phyloP scores from a whole-genome alignment of 306 rosid species.

The Lupinus albus region DNA sequence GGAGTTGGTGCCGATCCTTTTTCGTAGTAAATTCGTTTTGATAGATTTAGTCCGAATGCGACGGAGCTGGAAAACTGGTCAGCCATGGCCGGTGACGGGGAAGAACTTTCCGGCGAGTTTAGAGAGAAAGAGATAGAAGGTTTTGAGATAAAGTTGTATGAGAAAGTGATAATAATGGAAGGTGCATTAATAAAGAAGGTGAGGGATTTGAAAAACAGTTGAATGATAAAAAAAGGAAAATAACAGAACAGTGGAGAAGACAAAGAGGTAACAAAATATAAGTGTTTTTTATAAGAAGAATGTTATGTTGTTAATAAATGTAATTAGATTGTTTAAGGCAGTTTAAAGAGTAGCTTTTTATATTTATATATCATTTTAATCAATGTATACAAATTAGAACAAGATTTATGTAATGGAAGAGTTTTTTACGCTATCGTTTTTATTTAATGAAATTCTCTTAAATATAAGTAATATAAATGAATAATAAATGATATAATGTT shows the following conservation, averaged over 20 bases:
- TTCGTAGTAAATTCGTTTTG: slow-evolving; percentile 69
- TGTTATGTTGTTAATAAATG: no score
- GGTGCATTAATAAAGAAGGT: slow-evolving; percentile 11
- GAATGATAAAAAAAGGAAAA: background rate
- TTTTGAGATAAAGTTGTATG: background rate
- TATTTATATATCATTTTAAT: no score
- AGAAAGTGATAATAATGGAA: background rate
- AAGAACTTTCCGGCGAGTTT: slow-evolving; percentile 26
- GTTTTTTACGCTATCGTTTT: no score
- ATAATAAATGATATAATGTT: no score
- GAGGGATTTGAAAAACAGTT: slow-evolving; percentile 30
- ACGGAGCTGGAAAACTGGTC: slow-evolving; percentile 71
- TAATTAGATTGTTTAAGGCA: no score
- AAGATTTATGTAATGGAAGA: no score
- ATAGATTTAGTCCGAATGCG: slow-evolving; percentile 68
- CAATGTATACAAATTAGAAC: no score
- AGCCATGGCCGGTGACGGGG: slow-evolving; percentile 46
- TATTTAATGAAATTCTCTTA: no score
- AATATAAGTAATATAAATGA: no score
- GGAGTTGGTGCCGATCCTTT: slow-evolving; percentile 51
- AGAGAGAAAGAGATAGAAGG: background rate
- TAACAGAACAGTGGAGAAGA: slow-evolving; percentile 17
- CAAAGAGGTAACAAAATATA: background rate
- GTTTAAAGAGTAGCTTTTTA: no score
- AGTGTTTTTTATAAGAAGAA: no score